phyloP scores from a whole-genome alignment of 2,329 filamentous ascomycete genomes.

The Graphilbum ipis-grandicollis region DNA sequence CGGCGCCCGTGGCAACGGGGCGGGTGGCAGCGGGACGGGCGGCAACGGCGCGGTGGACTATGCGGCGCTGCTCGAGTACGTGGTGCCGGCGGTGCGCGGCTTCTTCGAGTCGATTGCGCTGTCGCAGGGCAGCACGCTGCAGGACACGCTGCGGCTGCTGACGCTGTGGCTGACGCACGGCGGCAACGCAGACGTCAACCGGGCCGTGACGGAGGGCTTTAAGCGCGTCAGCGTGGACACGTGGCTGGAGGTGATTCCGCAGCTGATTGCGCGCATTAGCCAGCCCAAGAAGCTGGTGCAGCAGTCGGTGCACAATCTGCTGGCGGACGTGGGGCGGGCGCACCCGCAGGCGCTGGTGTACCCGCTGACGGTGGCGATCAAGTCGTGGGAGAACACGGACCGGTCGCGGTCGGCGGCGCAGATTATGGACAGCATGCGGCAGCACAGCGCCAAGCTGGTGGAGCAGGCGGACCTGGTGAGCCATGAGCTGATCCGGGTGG shows the following conservation, averaged over 20 bases:
- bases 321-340: conserved; percentile 81
- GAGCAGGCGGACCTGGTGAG: conserved; percentile 93
- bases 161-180: conserved; percentile 96
- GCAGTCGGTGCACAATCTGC: conserved; percentile 75
- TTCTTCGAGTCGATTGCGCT: conserved; percentile 97
- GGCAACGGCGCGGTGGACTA: conserved; percentile 21
- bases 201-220: conserved; percentile 78
- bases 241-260: conserved; percentile 95
- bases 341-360: conserved; percentile 96
- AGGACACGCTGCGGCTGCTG: conserved; percentile 82
- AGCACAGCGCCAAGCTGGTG: conserved; percentile 81
- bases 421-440: conserved; percentile 97
- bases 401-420: conserved; percentile 75
- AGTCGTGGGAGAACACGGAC: conserved; percentile 65
- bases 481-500: conserved; percentile 90
- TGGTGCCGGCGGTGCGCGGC: conserved; percentile 83
- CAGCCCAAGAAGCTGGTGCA: conserved; percentile 83
- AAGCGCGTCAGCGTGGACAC: conserved; percentile 88
- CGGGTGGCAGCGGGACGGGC: background rate
- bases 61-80: conserved; percentile 62
- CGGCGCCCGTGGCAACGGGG: background rate
- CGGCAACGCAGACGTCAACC: conserved; percentile 71
- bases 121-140: conserved; percentile 78
- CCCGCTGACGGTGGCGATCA: conserved; percentile 93
- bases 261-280: conserved; percentile 93